Conservation (phyloP, 805 yeast genomes). For the Ogataea wickerhamii region DNA sequence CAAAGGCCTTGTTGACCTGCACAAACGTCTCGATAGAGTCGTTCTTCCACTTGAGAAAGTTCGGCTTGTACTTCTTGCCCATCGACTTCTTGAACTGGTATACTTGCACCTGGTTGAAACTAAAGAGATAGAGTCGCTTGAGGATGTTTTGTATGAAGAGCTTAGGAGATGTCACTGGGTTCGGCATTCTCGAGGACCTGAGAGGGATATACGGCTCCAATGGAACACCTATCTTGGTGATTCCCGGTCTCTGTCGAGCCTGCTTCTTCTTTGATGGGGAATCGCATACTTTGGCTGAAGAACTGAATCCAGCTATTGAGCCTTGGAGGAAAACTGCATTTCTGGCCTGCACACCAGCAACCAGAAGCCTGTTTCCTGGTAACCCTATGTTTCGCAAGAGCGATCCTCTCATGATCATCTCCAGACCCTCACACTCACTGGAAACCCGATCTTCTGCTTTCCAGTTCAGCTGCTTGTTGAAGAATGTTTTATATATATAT, state of each 20-base stretch:
- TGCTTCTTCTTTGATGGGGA: slow-evolving; percentile 15
- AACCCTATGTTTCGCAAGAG: too few relatives aligned
- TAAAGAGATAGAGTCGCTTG: slow-evolving; percentile 63
- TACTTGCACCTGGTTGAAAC: slow-evolving; percentile 58
- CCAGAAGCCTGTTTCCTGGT: not conserved
- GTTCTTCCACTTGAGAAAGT: slow-evolving; percentile 78
- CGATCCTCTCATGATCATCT: too few relatives aligned
- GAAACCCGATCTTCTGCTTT: too few relatives aligned
- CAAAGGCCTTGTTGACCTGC: slow-evolving; percentile 78
- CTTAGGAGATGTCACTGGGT: slow-evolving; percentile 36
- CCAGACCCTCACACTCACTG: too few relatives aligned
- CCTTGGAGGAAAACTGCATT: slow-evolving; percentile 2
- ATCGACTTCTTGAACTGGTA: slow-evolving; percentile 38
- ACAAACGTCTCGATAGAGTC: slow-evolving; percentile 74
- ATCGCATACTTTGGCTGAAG: slow-evolving; percentile 10
- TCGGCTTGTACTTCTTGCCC: slow-evolving; percentile 49
- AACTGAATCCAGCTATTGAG: slow-evolving; percentile 9
- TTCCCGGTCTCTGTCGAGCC: slow-evolving; percentile 28
- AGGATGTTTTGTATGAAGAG: slow-evolving; percentile 43
- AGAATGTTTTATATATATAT: too few relatives aligned
- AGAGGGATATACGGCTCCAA: slow-evolving; percentile 48
- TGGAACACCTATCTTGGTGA: slow-evolving; percentile 35
- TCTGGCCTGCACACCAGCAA: not conserved
- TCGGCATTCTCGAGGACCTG: slow-evolving; percentile 42
- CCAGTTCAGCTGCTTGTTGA: too few relatives aligned